Conservation (phyloP, 2,329 filamentous ascomycete genomes). For the Pyrenophora seminiperda region DNA sequence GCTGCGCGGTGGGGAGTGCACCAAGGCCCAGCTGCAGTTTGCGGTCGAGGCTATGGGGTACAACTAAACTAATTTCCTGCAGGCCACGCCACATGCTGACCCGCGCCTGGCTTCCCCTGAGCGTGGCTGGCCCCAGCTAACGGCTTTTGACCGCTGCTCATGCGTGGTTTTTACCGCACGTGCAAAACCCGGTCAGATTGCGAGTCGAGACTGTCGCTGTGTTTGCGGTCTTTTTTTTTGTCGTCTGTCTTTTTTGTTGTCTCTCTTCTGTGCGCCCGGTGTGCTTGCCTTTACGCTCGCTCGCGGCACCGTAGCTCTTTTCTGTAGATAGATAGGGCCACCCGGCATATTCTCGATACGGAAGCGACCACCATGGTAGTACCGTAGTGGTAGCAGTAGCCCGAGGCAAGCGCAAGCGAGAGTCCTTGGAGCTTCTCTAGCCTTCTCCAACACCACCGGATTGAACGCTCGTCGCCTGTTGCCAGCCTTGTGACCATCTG, state of each 20-base stretch:
- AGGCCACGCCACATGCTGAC: constrained; percentile 12
- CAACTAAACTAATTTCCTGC: constrained; percentile 10
- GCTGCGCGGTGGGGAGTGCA: constrained; percentile 8
- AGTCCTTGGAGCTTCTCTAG: neutral
- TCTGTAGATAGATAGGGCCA: neutral
- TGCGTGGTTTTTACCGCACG: neutral
- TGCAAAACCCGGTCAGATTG: constrained; percentile 1
- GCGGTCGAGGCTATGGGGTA: constrained; percentile 15
- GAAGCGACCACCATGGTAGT: neutral
- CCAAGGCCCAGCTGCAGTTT: constrained; percentile 5
- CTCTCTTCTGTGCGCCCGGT: neutral
- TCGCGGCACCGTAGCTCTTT: neutral
- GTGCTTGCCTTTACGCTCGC: neutral
- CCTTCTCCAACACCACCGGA: too few species aligned
- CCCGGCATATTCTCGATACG: neutral
- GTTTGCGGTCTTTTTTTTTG: neutral
- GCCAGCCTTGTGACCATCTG: constrained; percentile 2
- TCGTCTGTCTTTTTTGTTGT: too few species aligned
- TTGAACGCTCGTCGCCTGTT: neutral
- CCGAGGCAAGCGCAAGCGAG: constrained; percentile 2
- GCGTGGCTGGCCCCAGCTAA: constrained; percentile 2
- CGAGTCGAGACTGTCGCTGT: neutral
- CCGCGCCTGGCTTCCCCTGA: constrained; percentile 16
- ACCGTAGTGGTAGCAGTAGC: too few species aligned
- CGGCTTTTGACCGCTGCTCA: constrained; percentile 1